A percentile compares a stretch with the other conserved stretches of the same genome.
These are phyloP conservation scores for Cephaloascus albidus DNA, from an alignment of 805 yeast species.

Conservation along the genomic window DNA sequence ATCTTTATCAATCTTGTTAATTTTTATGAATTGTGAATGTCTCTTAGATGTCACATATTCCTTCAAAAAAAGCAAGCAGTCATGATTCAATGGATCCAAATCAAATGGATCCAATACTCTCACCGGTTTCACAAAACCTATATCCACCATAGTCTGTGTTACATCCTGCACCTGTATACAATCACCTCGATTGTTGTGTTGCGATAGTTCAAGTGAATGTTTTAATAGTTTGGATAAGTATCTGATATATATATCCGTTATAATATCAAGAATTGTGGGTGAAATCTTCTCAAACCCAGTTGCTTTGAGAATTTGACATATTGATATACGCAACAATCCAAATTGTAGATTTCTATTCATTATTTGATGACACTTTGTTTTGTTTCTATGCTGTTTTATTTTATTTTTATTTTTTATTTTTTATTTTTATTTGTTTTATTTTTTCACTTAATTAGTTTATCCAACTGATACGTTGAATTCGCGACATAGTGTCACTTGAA, in stretches of 20 bases:
- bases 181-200: slow-evolving; percentile 25
- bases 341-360: slow-evolving; percentile 32
- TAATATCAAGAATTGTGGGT: slow-evolving; percentile 58
- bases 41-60: slow-evolving; percentile 13
- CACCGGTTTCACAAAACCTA: slow-evolving; percentile 54
- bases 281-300: slow-evolving; percentile 78
- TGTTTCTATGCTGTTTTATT: no score
- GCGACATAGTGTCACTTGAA: no score
- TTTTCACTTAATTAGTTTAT: no score
- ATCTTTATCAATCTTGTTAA: slow-evolving; percentile 19
- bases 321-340: slow-evolving; percentile 25
- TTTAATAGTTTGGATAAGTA: slow-evolving; percentile 46
- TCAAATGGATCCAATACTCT: slow-evolving; percentile 38
- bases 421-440: no score
- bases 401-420: no score
- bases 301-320: slow-evolving; percentile 57
- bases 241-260: slow-evolving; percentile 70
- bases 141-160: slow-evolving; percentile 56
- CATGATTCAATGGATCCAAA: slow-evolving; percentile 22
- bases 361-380: no score
- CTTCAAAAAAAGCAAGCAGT: slow-evolving; percentile 24
- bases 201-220: slow-evolving; percentile 41
- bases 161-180: slow-evolving; percentile 56
- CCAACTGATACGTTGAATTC: no score
- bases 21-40: slow-evolving; percentile 13